Conservation (phyloP, 345 rosid genomes). For the Geranium rotundifolium region DNA sequence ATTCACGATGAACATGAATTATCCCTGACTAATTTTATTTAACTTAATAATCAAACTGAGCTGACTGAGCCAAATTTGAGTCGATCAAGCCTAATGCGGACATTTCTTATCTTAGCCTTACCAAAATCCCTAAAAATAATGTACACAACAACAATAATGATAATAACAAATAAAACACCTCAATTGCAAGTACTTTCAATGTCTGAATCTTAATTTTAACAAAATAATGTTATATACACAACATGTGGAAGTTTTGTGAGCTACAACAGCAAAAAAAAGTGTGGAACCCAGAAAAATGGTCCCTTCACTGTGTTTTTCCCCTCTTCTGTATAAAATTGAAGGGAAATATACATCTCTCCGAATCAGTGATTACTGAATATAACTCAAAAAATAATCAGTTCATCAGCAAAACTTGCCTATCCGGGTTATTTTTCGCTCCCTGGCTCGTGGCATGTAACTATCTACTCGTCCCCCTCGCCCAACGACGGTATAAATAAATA, state of each 20-base stretch:
- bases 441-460: neutral
- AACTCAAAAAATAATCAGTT: neutral
- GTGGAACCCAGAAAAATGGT: neutral
- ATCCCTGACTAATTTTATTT: too few relatives aligned
- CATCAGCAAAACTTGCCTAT: neutral
- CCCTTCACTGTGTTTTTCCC: neutral
- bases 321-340: conserved; percentile 15
- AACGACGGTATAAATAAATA: neutral
- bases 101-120: too few relatives aligned
- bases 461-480: neutral
- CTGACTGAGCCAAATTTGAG: too few relatives aligned
- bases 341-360: conserved; percentile 17
- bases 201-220: neutral
- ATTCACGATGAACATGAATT: too few relatives aligned
- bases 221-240: neutral
- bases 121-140: too few relatives aligned
- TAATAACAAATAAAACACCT: too few relatives aligned
- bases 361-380: neutral
- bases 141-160: too few relatives aligned
- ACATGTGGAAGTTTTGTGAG: neutral
- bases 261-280: neutral
- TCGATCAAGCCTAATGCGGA: too few relatives aligned
- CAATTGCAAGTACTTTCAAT: neutral
- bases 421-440: neutral
- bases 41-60: too few relatives aligned